These are phyloP conservation scores for Ogataea pini DNA, from an alignment of 805 yeast genomes.

Conservation along the genomic window DNA sequence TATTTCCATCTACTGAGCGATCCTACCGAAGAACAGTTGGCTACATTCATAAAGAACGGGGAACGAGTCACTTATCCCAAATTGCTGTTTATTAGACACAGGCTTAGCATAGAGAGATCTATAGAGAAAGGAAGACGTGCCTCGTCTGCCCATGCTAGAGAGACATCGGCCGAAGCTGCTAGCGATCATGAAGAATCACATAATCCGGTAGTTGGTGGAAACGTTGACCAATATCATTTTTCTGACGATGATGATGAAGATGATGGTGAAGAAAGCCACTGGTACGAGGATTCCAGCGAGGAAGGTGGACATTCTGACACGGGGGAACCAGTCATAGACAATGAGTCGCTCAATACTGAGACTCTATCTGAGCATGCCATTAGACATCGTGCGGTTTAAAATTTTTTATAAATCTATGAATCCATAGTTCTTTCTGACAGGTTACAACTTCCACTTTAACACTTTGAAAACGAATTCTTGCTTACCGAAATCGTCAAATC, in stretches of 20 bases:
- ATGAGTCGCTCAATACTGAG: not conserved
- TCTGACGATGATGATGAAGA: slow-evolving; percentile 2
- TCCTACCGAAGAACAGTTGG: slow-evolving; percentile 61
- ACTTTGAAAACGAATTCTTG: slow-evolving; percentile 56
- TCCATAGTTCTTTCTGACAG: too few species aligned
- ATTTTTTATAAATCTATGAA: too few species aligned
- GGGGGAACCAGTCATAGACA: not conserved
- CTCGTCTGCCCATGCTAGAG: slow-evolving; percentile 15
- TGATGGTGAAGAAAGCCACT: slow-evolving; percentile 3
- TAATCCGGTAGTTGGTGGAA: not conserved
- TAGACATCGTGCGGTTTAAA: not conserved
- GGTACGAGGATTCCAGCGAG: slow-evolving; percentile 2
- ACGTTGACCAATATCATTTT: not conserved
- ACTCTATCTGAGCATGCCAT: not conserved
- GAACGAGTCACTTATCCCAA: slow-evolving; percentile 68
- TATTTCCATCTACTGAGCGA: slow-evolving; percentile 66
- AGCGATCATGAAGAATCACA: slow-evolving; percentile 7
- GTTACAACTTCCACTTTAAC: slow-evolving; percentile 29
- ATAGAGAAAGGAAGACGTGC: slow-evolving; percentile 52
- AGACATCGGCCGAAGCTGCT: slow-evolving; percentile 5
- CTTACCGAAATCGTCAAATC: slow-evolving; percentile 85
- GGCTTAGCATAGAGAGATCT: slow-evolving; percentile 64
- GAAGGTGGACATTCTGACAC: not conserved
- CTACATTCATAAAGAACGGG: slow-evolving; percentile 58
- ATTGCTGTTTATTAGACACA: slow-evolving; percentile 60